phyloP scores from a whole-genome alignment of 176 grass and related monocot species.

The Dactylis glomerata region DNA sequence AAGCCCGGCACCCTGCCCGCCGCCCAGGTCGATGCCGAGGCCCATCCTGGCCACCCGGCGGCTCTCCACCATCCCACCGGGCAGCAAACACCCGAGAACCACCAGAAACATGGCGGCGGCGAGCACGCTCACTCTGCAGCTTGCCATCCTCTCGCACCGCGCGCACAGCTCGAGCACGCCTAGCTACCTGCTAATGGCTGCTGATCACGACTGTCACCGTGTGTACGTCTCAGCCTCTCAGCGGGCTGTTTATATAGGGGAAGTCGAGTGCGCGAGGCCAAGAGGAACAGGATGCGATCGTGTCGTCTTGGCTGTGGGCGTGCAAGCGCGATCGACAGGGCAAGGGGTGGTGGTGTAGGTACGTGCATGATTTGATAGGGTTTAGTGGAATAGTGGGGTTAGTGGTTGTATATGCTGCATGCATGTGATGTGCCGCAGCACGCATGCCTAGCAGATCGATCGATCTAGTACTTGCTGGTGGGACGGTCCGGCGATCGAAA shows the following conservation, averaged over 20 bases:
- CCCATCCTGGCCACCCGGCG: slow-evolving; percentile 43
- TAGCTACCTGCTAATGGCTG: background rate
- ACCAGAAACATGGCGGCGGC: slow-evolving; percentile 14
- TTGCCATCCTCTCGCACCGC: slow-evolving; percentile 9
- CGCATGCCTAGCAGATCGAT: background rate
- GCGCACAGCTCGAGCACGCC: background rate
- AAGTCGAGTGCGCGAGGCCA: background rate
- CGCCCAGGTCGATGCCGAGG: slow-evolving; percentile 33
- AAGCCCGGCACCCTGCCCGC: slow-evolving; percentile 18
- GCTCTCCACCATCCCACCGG: background rate
- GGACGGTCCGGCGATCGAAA: background rate
- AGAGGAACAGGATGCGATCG: background rate
- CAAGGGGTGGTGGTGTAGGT: slow-evolving; percentile 1
- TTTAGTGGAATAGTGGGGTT: background rate
- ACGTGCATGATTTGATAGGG: background rate
- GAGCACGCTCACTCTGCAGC: background rate
- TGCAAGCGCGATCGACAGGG: background rate
- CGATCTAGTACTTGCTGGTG: background rate
- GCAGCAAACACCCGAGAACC: background rate
- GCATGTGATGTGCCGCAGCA: background rate
- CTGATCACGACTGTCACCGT: background rate
- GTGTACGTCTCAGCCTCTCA: no score
- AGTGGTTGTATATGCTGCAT: background rate
- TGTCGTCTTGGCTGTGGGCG: background rate
- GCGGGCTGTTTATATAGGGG: slow-evolving; percentile 3